Conservation (phyloP, 2,329 filamentous ascomycete species). For the Xylaria sp. region DNA sequence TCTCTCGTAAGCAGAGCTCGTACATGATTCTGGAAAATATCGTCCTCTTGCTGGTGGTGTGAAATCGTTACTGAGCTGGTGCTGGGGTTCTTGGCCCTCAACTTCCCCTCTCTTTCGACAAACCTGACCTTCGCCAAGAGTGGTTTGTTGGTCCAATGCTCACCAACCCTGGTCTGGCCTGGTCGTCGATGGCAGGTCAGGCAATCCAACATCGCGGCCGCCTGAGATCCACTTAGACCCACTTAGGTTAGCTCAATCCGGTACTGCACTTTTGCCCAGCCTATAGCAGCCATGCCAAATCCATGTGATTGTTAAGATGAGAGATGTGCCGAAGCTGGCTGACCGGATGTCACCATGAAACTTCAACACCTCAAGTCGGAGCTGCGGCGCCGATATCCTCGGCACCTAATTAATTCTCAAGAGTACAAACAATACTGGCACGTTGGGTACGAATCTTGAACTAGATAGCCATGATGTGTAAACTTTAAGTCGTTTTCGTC, state of each 20-base stretch:
- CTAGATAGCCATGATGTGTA: neutral
- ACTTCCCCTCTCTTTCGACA: slow-evolving; percentile 46
- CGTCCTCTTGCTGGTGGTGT: neutral
- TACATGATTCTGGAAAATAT: slow-evolving; percentile 1
- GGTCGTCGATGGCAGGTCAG: slow-evolving; percentile 33
- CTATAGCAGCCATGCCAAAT: slow-evolving; percentile 18
- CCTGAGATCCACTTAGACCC: slow-evolving; percentile 43
- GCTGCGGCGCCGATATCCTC: neutral
- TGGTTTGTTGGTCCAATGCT: slow-evolving; percentile 47
- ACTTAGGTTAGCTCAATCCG: slow-evolving; percentile 17
- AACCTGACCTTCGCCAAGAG: slow-evolving; percentile 37
- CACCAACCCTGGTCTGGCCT: slow-evolving; percentile 40
- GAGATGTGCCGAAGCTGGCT: slow-evolving; percentile 11
- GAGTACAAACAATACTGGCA: too few relatives aligned
- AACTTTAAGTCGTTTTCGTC: neutral
- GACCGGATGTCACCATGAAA: neutral
- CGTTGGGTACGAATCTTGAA: neutral
- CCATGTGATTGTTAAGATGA: slow-evolving; percentile 3
- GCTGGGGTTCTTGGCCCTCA: slow-evolving; percentile 42
- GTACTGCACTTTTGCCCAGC: slow-evolving; percentile 15
- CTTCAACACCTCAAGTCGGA: neutral
- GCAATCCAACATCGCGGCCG: slow-evolving; percentile 35
- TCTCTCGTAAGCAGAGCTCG: slow-evolving; percentile 10
- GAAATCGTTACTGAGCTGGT: slow-evolving; percentile 29
- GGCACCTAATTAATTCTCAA: neutral